A percentile compares a stretch with the other conserved stretches of the same genome.
phyloP scores from a whole-genome alignment of 1,284 basidiomycete genomes.

The Baeospora myosura region DNA sequence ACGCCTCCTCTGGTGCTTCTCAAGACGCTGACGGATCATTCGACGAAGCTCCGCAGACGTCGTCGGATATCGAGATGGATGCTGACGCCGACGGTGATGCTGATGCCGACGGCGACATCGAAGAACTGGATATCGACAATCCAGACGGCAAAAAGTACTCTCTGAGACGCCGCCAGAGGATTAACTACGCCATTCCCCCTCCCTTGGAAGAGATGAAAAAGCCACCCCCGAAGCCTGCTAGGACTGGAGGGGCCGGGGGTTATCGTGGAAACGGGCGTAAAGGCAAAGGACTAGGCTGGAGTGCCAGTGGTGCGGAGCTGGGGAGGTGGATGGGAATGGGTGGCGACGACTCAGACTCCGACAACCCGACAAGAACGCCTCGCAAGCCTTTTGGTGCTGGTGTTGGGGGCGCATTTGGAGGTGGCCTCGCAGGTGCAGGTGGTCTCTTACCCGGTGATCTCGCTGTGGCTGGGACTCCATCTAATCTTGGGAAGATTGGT shows the following conservation, averaged over 20 bases:
- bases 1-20: conserved; percentile 40
- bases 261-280: conserved; percentile 28
- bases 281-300: conserved; percentile 59
- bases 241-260: conserved; percentile 22
- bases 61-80: conserved; percentile 36
- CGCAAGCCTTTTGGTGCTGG: conserved; percentile 52
- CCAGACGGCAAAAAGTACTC: conserved; percentile 54
- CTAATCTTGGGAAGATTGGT: conserved; percentile 76
- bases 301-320: conserved; percentile 65
- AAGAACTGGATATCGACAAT: conserved; percentile 35
- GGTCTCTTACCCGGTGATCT: conserved; percentile 55
- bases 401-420: conserved; percentile 44
- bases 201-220: conserved; percentile 59
- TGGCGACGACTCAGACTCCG: conserved; percentile 55
- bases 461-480: conserved; percentile 64
- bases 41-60: conserved; percentile 45
- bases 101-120: conserved; percentile 33
- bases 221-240: conserved; percentile 26
- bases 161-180: conserved; percentile 53
- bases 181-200: conserved; percentile 74
- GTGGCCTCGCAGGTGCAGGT: conserved; percentile 41
- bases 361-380: conserved; percentile 51
- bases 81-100: conserved; percentile 31
- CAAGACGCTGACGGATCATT: conserved; percentile 51
- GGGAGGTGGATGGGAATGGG: conserved; percentile 66